A percentile compares a stretch with the other conserved stretches of the same genome.
Conservation (phyloP, 164 flowering plant genomes). For the Akebia trifoliata region DNA sequence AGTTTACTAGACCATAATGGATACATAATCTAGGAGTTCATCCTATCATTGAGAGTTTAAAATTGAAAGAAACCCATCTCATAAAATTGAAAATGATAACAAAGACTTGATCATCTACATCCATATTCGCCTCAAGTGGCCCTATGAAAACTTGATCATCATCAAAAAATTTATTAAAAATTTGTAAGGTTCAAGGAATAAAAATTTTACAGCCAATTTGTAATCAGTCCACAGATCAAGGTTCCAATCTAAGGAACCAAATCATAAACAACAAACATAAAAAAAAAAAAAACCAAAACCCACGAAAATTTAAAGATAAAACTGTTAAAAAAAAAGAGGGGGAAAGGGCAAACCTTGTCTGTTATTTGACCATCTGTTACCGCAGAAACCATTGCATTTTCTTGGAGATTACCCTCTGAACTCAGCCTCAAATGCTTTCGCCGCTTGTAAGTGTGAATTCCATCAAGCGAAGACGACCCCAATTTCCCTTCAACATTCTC, state of each 20-base stretch:
- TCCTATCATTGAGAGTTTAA: too few relatives aligned
- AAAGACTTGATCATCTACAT: too few relatives aligned
- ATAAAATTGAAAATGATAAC: too few relatives aligned
- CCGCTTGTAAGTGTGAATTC: slow-evolving; percentile 14
- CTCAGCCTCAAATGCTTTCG: slow-evolving; percentile 5
- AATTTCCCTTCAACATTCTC: slow-evolving; percentile 3
- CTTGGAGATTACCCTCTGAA: slow-evolving; percentile 3
- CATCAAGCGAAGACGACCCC: slow-evolving; percentile 4
- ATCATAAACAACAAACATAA: not conserved
- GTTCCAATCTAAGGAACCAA: too few relatives aligned
- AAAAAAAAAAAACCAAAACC: not conserved
- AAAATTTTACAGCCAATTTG: not conserved
- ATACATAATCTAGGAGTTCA: too few relatives aligned
- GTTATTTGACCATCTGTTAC: slow-evolving; percentile 1
- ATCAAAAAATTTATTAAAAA: too few relatives aligned
- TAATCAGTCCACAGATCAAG: too few relatives aligned
- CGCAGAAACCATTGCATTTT: not conserved
- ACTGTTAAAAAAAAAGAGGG: too few relatives aligned
- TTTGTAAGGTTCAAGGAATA: not conserved
- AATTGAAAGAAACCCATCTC: too few relatives aligned
- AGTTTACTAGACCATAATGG: too few relatives aligned
- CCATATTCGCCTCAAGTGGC: too few relatives aligned
- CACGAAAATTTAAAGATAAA: not conserved
- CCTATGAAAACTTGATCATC: too few relatives aligned
- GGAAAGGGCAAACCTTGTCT: slow-evolving; percentile 1